These are phyloP conservation scores for Pyricularia grisea DNA, from an alignment of 2,329 filamentous ascomycete species.

Conservation along the genomic window DNA sequence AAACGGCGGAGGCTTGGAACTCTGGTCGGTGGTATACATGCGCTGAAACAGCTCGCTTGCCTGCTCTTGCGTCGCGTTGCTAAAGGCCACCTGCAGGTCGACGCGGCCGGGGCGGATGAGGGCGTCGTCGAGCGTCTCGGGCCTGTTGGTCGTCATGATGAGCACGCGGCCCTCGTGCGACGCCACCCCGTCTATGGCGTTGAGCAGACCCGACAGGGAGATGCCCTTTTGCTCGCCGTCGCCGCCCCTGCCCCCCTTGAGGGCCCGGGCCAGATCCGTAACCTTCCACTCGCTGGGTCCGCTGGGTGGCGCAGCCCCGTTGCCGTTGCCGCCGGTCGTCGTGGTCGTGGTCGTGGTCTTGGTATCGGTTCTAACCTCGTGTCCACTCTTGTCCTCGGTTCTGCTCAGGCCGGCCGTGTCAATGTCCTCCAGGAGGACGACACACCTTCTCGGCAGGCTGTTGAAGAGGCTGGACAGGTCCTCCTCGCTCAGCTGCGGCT, in stretches of 20 bases:
- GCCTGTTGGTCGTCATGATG: conserved; percentile 75
- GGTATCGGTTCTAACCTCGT: conserved; percentile 7
- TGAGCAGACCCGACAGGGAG: conserved; percentile 69
- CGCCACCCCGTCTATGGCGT: conserved; percentile 75
- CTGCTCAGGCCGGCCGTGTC: conserved; percentile 53
- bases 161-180: conserved; percentile 70
- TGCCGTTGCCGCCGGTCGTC: neutral
- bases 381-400: conserved; percentile 18
- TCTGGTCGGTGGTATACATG: conserved; percentile 44
- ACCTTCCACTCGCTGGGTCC: conserved; percentile 24
- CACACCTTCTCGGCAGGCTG: conserved; percentile 50
- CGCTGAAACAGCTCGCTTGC: conserved; percentile 48
- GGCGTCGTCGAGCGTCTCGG: conserved; percentile 63
- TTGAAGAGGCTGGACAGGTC: conserved; percentile 50
- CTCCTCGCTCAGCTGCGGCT: conserved; percentile 52
- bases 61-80: conserved; percentile 43
- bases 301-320: conserved; percentile 3
- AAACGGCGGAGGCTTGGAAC: neutral
- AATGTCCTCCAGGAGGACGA: conserved; percentile 61
- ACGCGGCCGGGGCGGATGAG: conserved; percentile 66
- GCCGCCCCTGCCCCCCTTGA: conserved; percentile 10
- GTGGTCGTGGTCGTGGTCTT: neutral
- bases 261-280: conserved; percentile 15
- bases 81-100: conserved; percentile 46
- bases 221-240: conserved; percentile 43